Base-by-base conservation (phyloP, 306 rosid genomes). In the Castanopsis chinensis region DNA sequence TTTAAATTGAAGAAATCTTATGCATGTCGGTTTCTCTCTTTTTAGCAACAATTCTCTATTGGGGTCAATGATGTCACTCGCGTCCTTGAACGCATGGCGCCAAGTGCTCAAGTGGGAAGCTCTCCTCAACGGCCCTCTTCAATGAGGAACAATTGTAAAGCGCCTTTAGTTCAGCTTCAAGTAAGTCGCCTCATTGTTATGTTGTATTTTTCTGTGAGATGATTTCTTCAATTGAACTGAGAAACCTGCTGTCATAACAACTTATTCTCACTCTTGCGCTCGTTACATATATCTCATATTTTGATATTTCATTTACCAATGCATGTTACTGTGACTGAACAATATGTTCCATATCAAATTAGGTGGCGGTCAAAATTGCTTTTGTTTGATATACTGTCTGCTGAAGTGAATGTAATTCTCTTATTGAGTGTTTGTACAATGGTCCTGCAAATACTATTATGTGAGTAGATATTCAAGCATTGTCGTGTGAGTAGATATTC, bases 1-100 rank as follows among this genome's bases (percentile, higher is more conserved):
- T 60, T 53, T 45, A 1, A 63, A 12, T 74, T 33, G 58, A n/a
- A 13, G 74, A 76, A 76, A 72, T 56, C 8, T 60, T n/a, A 67
- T n/a, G 10, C 21, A 20, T 77, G 80, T 65, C 5, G 59, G 13
- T 2, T 5, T 54, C 10, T 52, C 6, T 58, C 45, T 72, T 74
- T 72, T 83, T 82, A 92, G 96, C 94, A 90, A 89, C 96, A 88
- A 74, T 92, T 92, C 75, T 85, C 94, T 56, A 85, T 94, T 64
- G 96, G 98, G 63, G 97, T 90, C 74, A 92, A 94, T 79, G 98
- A 92, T 10, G 98, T 92, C 51, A 88, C 94, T 41, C 91, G 93
- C 18, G 84, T 89, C 25, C 97, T 94, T 69, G 95, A 93, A 87
- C 93, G 89, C 58, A 93, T 93, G 98, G 69, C 69, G n/a, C 94